phyloP scores from a whole-genome alignment of 225 moss, liverwort and hornwort genomes.

The Marchantia polymorpha region DNA sequence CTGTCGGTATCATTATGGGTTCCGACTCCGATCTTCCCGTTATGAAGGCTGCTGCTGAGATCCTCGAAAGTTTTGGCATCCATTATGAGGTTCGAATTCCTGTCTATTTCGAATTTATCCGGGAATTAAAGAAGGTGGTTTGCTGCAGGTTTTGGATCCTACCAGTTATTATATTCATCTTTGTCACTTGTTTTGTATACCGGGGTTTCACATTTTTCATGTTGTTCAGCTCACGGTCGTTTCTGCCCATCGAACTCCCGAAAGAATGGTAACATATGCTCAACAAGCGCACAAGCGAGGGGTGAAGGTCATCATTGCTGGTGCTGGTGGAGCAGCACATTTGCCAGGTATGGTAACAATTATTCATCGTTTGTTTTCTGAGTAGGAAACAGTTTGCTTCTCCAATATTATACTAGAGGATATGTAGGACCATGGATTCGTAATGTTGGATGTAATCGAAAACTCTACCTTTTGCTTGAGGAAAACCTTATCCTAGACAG shows the following conservation, averaged over 20 bases:
- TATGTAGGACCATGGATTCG: no score
- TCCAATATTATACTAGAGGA: not conserved
- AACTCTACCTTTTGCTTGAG: no score
- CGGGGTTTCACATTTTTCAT: not conserved
- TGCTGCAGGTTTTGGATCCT: not conserved
- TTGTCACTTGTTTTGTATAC: not conserved
- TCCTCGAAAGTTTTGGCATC: constrained; percentile 64
- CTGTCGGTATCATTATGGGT: constrained; percentile 85
- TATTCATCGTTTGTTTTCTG: not conserved
- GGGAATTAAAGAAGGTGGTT: not conserved
- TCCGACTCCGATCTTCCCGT: constrained; percentile 93
- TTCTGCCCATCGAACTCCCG: constrained; percentile 95
- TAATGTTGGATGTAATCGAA: no score
- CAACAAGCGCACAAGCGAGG: constrained; percentile 75
- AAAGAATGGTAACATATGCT: constrained; percentile 85
- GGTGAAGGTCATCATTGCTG: constrained; percentile 86
- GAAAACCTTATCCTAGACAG: no score
- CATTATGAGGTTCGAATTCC: constrained; percentile 46
- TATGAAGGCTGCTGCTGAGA: constrained; percentile 85
- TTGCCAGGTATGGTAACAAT: constrained; percentile 50
- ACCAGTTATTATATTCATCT: not conserved
- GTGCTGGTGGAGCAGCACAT: constrained; percentile 93
- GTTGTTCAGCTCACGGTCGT: constrained; percentile 59
- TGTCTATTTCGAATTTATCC: not conserved
- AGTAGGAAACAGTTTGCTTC: not conserved